Percentiles rank a stretch among this genome's conserved stretches.
These are phyloP conservation scores for Theobroma grandiflorum DNA, from an alignment of 441 rosid genomes.

Conservation along the genomic window DNA sequence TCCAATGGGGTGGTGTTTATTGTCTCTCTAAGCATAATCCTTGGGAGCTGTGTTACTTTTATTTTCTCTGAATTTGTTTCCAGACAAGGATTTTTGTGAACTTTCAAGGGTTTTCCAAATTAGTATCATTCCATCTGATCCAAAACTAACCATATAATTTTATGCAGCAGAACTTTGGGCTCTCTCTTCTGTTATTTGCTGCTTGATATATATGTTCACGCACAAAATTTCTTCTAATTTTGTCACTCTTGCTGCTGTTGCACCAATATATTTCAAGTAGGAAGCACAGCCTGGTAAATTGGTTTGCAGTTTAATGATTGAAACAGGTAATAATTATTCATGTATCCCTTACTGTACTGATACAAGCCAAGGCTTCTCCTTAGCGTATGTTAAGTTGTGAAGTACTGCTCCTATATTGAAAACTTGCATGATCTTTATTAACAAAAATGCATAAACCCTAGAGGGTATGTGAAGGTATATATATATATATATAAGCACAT, in stretches of 20 bases:
- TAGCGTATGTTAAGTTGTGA: not conserved
- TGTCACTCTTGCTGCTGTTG: not conserved
- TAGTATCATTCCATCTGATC: not conserved
- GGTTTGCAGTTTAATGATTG: not conserved
- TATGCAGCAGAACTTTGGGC: not conserved
- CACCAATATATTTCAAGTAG: not conserved
- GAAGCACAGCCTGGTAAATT: not conserved
- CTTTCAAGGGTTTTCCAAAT: not conserved
- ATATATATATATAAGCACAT: not conserved
- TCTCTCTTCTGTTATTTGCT: not conserved
- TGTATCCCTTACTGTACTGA: not conserved
- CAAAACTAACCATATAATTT: not conserved
- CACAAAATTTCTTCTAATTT: not conserved
- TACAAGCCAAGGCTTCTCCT: slow-evolving; percentile 4
- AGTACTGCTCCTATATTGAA: not conserved
- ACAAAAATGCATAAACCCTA: not conserved
- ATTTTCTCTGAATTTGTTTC: not conserved
- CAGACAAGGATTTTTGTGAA: not conserved
- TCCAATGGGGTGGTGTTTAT: not conserved
- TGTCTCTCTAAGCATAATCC: not conserved
- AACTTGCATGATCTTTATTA: slow-evolving; percentile 10
- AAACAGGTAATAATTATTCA: not conserved
- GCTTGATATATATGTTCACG: not conserved
- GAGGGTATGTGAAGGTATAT: not conserved
- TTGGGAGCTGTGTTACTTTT: not conserved